phyloP scores from a whole-genome alignment of 345 rosid genomes.

The Brassica carinata region DNA sequence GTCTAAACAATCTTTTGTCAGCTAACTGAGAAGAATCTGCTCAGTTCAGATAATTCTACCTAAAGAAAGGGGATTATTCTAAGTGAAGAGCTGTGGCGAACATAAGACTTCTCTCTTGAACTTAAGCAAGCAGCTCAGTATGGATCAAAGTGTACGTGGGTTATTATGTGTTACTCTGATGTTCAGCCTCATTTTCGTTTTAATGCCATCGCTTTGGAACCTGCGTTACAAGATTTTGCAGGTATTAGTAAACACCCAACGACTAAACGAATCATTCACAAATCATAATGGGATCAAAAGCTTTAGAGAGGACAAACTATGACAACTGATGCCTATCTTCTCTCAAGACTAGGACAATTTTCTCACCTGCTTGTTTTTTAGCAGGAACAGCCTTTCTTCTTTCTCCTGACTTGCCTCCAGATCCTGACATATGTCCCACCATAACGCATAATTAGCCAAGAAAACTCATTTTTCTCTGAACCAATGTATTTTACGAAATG shows the following conservation, averaged over 20 bases:
- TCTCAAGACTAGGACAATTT: neutral
- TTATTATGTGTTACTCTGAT: slow-evolving; percentile 3
- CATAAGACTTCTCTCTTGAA: neutral
- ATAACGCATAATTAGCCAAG: slow-evolving; percentile 8
- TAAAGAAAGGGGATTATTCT: neutral
- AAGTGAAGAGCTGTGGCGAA: neutral
- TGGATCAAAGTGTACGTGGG: neutral
- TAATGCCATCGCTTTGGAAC: slow-evolving; percentile 12
- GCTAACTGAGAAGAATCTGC: neutral
- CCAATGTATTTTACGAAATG: slow-evolving; percentile 7
- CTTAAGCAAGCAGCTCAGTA: neutral
- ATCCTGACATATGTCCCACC: slow-evolving; percentile 26
- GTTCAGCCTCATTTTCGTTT: slow-evolving; percentile 27
- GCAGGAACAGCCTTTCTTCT: slow-evolving; percentile 36
- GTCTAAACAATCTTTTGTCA: neutral
- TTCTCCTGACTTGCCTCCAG: slow-evolving; percentile 33
- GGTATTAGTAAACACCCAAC: neutral
- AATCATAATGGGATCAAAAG: neutral
- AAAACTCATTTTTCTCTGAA: neutral
- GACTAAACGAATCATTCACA: slow-evolving; percentile 16
- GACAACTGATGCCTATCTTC: neutral
- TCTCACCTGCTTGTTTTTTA: slow-evolving; percentile 37
- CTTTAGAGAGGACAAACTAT: neutral
- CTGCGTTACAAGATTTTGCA: slow-evolving; percentile 24
- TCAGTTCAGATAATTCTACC: neutral